These are phyloP conservation scores for Huntiella omanensis DNA, from an alignment of 2,329 filamentous ascomycete genomes.

Conservation along the genomic window DNA sequence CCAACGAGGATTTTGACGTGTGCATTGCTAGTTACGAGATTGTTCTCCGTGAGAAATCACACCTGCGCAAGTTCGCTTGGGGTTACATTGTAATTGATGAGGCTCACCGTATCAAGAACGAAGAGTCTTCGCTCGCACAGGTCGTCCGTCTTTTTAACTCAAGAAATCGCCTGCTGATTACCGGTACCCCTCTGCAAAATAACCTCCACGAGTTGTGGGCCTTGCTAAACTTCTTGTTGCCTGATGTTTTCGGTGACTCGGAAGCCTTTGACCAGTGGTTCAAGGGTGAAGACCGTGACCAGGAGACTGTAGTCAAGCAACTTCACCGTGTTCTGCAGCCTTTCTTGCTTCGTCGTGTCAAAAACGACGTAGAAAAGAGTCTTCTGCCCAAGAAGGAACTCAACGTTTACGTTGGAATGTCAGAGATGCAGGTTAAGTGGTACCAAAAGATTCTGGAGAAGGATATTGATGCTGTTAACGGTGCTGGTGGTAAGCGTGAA, in stretches of 20 bases:
- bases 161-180: slow-evolving; percentile 84
- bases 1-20: slow-evolving; percentile 91
- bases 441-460: slow-evolving; percentile 98
- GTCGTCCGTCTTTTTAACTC: slow-evolving; percentile 95
- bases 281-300: slow-evolving; percentile 71
- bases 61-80: slow-evolving; percentile 96
- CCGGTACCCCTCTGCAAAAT: slow-evolving; percentile 91
- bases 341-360: slow-evolving; percentile 87
- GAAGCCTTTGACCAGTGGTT: slow-evolving; percentile 99
- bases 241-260: slow-evolving; percentile 91
- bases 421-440: slow-evolving; percentile 98
- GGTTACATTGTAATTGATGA: slow-evolving; percentile 99
- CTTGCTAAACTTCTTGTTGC: slow-evolving; percentile 88
- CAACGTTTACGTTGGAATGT: slow-evolving; percentile 95
- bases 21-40: slow-evolving; percentile 99
- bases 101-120: slow-evolving; percentile 96
- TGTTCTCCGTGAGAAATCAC: slow-evolving; percentile 86
- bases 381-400: slow-evolving; percentile 92
- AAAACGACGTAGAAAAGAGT: slow-evolving; percentile 96
- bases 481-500: slow-evolving; percentile 86
- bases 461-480: slow-evolving; percentile 96
- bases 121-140: slow-evolving; percentile 89
- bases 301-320: slow-evolving; percentile 90
- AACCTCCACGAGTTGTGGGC: slow-evolving; percentile 98
- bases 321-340: slow-evolving; percentile 82